Evolutionary conservation across 2,329 filamentous ascomycete genomes (phyloP), one percentile per base, ranked within the genome.

Genomic region (Penicillium sclerotigenum): DNA sequence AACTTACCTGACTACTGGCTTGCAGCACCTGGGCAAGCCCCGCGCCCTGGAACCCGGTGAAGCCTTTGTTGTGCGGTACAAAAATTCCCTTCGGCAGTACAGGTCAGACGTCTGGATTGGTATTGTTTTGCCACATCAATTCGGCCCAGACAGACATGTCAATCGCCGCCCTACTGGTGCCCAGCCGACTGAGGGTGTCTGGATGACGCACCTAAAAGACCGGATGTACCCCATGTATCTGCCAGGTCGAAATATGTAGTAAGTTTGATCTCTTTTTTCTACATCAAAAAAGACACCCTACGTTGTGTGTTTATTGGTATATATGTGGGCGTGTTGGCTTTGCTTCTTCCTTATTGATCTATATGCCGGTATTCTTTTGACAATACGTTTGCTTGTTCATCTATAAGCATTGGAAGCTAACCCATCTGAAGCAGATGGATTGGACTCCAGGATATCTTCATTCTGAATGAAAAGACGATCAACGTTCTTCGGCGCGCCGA

Each of bases 171-270:
- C 58, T 7, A 36, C 50, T 16, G 47, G 45, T 2, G 53, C 58
- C 22, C 45, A 52, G 16, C 40, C 41, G 1, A 3, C 24, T 3
- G 50, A 51, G 7, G 50, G 57, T 18, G 16, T 8, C 5, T 62
- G 61, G 61, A 26, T 5, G 1, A 55, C 41, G 1, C 43, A 54
- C 2, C 18, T 24, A 2, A 49, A 34, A 13, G 61, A 62, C 18
- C 51, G 59, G 1, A 18, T 47, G 0, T 62, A 63, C 24, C 46
- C 61, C 5, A 10, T 57, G 6, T 62, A 60, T 24, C 42, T 63
- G 11, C 59, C 59, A 2, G 57, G 50, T 1, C 36, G 56, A 18
- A 63, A 63, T 18, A 58, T 47, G 47, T 62, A 45, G 61, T 63
- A 51, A 60, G 59, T 58, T 46, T 20, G 18, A 2, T 28, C 16